phyloP scores from a whole-genome alignment of 192 early-diverging fungal genomes.

The Funneliformis geosporum region DNA sequence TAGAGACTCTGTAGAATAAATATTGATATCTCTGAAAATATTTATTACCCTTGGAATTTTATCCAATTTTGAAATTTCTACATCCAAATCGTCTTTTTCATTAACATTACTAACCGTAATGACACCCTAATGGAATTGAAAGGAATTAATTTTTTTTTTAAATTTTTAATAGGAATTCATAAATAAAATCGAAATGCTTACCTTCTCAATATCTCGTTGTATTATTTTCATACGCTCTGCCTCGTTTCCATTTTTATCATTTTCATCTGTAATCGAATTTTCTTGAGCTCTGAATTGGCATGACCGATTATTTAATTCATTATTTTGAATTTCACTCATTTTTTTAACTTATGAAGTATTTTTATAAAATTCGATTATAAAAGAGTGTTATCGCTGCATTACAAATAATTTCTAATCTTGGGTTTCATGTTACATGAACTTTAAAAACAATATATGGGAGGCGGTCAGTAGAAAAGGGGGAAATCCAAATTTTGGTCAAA shows the following conservation, averaged over 20 bases:
- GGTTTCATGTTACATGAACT: no score
- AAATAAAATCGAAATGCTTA: neutral
- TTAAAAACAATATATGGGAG: no score
- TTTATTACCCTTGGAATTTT: slow-evolving; percentile 28
- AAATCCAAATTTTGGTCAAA: no score
- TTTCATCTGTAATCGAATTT: neutral
- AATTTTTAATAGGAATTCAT: neutral
- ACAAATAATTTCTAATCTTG: no score
- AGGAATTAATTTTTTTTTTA: neutral
- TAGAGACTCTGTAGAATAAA: neutral
- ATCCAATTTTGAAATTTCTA: neutral
- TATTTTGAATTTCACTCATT: neutral
- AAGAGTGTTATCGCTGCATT: no score
- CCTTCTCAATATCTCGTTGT: slow-evolving; percentile 23
- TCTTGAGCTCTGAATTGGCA: neutral
- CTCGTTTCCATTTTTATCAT: no score
- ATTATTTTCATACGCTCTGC: neutral
- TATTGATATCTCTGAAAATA: neutral
- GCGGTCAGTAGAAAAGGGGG: no score
- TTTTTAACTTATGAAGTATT: no score
- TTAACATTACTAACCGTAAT: neutral
- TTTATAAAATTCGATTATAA: no score
- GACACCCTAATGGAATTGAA: slow-evolving; percentile 11
- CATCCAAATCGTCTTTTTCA: neutral
- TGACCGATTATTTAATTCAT: neutral